A percentile compares a stretch with the other conserved stretches of the same genome.
phyloP scores from a whole-genome alignment of 495 filamentous ascomycete species.

The Penicillium verhagenii region DNA sequence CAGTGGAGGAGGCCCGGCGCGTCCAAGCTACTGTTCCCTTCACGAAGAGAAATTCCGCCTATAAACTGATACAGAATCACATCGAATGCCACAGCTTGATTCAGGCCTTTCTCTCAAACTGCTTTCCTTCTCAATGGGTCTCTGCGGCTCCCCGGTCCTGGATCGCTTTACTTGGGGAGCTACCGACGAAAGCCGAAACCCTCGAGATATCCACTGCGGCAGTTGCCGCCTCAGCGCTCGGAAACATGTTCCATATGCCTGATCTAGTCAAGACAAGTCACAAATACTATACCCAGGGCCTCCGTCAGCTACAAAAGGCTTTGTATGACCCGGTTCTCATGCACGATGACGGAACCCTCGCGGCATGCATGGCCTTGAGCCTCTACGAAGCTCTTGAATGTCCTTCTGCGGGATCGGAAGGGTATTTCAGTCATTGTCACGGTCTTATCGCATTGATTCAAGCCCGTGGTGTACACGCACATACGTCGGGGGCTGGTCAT shows the following conservation, averaged over 20 bases:
- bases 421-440: conserved; percentile 31
- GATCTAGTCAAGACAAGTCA: conserved; percentile 27
- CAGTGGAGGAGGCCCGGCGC: background rate
- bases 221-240: conserved; percentile 26
- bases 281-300: conserved; percentile 30
- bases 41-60: background rate
- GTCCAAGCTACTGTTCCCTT: background rate
- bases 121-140: conserved; percentile 8
- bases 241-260: conserved; percentile 16
- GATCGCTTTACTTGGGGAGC: conserved; percentile 23
- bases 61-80: conserved; percentile 1
- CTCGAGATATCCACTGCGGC: conserved; percentile 27
- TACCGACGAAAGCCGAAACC: conserved; percentile 18
- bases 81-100: conserved; percentile 16
- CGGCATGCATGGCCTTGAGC: conserved; percentile 32
- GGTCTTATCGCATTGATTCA: conserved; percentile 32
- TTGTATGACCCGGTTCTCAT: conserved; percentile 25
- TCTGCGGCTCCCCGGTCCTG: conserved; percentile 19
- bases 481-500: conserved; percentile 27
- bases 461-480: conserved; percentile 30
- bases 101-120: conserved; percentile 18
- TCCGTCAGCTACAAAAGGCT: conserved; percentile 34
- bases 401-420: conserved; percentile 21
- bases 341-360: conserved; percentile 33
- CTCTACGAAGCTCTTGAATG: conserved; percentile 42